Conservation (phyloP, 208 protist species). For the Trypanosoma rangeli region DNA sequence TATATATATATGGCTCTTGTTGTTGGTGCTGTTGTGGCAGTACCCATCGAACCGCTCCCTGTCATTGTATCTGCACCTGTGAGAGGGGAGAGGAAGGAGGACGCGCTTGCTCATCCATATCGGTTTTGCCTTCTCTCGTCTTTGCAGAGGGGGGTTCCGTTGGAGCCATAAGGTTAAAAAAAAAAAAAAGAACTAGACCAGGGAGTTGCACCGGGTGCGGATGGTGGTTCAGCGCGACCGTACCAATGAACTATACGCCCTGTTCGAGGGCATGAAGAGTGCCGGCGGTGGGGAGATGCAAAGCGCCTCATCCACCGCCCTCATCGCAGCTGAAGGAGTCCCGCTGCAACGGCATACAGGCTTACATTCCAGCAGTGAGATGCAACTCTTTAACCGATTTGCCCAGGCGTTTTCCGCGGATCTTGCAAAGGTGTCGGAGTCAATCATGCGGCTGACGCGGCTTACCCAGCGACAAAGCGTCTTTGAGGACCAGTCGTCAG, state of each 20-base stretch:
- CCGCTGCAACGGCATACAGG: slow-evolving; percentile 12
- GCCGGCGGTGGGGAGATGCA: neutral
- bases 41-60: neutral
- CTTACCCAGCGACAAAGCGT: slow-evolving; percentile 78
- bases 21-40: slow-evolving; percentile 1
- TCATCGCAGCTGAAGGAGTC: neutral
- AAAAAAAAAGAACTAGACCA: neutral
- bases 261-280: slow-evolving; percentile 32
- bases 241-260: slow-evolving; percentile 31
- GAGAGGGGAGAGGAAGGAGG: neutral
- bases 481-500: slow-evolving; percentile 86
- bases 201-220: neutral
- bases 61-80: neutral
- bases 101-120: neutral
- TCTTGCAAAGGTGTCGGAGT: slow-evolving; percentile 78
- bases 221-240: slow-evolving; percentile 41
- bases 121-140: neutral
- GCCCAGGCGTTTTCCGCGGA: slow-evolving; percentile 79
- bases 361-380: slow-evolving; percentile 67
- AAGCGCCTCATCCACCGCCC: neutral
- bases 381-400: slow-evolving; percentile 79
- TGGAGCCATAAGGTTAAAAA: neutral
- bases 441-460: slow-evolving; percentile 81
- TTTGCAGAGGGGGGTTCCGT: neutral
- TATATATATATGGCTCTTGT: slow-evolving; percentile 20